Percentiles rank a stretch among this genome's conserved stretches.
phyloP scores from a whole-genome alignment of 73 alveolate genomes.

The Tetrahymena thermophila region DNA sequence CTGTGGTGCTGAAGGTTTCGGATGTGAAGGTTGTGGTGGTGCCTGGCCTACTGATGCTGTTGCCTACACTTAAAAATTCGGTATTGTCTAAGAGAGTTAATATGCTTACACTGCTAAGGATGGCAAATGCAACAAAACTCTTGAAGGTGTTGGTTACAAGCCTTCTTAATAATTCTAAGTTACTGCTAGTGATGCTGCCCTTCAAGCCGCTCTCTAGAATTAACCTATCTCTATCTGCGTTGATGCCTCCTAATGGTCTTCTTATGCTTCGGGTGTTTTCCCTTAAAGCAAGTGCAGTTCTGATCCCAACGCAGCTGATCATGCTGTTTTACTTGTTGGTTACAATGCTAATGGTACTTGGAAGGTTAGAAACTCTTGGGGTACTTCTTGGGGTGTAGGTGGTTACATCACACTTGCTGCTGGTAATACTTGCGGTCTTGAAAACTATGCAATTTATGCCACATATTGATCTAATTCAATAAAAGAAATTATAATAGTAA shows the following conservation, averaged over 20 bases:
- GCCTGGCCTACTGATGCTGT: slow-evolving; percentile 46
- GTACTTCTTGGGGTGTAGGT: slow-evolving; percentile 64
- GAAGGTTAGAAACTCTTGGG: slow-evolving; percentile 69
- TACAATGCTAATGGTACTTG: slow-evolving; percentile 27
- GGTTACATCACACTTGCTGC: slow-evolving; percentile 58
- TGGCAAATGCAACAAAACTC: slow-evolving; percentile 10
- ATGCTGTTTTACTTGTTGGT: slow-evolving; percentile 66
- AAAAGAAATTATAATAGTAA: background rate
- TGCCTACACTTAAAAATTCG: slow-evolving; percentile 1
- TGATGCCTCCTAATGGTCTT: background rate
- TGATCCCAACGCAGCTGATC: slow-evolving; percentile 21
- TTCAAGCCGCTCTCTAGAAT: background rate
- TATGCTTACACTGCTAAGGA: slow-evolving; percentile 50
- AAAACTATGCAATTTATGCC: background rate
- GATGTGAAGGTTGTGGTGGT: slow-evolving; percentile 63
- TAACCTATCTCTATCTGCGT: background rate
- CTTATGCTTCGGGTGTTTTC: slow-evolving; percentile 14
- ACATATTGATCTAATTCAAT: background rate
- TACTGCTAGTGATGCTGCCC: background rate
- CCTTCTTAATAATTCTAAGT: background rate
- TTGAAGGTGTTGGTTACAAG: background rate
- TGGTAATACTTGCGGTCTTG: slow-evolving; percentile 22
- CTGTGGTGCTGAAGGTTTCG: slow-evolving; percentile 17
- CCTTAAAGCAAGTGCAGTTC: background rate
- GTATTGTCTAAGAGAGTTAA: slow-evolving; percentile 7